phyloP scores from a whole-genome alignment of 176 grass and related monocot species.

The Oryza rufipogon region DNA sequence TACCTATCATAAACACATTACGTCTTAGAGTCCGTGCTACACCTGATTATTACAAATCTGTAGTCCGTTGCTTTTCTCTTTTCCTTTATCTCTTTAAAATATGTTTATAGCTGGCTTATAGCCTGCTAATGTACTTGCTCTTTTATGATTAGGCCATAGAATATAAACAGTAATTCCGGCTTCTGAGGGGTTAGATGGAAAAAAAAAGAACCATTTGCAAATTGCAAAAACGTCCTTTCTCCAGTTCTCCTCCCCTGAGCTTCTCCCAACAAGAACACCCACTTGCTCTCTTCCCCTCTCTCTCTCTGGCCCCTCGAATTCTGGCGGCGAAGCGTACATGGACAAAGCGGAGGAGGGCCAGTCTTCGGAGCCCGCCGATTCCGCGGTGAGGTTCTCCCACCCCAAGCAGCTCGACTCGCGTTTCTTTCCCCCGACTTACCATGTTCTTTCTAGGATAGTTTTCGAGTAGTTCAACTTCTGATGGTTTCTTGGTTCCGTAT shows the following conservation, averaged over 20 bases:
- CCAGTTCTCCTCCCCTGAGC: not conserved
- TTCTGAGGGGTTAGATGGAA: not conserved
- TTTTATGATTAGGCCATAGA: too few relatives aligned
- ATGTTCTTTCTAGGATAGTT: not conserved
- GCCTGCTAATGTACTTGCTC: too few relatives aligned
- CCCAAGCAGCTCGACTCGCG: not conserved
- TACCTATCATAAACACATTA: too few relatives aligned
- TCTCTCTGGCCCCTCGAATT: not conserved
- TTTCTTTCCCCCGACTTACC: not conserved
- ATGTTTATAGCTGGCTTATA: too few relatives aligned
- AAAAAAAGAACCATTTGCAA: not conserved
- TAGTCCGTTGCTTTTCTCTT: too few relatives aligned
- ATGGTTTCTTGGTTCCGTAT: not conserved
- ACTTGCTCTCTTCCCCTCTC: not conserved
- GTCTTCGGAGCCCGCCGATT: constrained; percentile 23
- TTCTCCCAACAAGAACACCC: constrained; percentile 29
- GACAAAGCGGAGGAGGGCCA: constrained; percentile 15
- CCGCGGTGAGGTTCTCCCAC: constrained; percentile 18
- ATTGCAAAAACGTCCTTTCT: not conserved
- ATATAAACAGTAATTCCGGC: too few relatives aligned
- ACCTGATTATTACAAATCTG: too few relatives aligned
- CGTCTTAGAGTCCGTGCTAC: too few relatives aligned
- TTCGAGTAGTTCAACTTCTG: not conserved
- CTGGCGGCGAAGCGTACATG: constrained; percentile 33
- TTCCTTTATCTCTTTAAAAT: too few relatives aligned